Evolutionary conservation across 345 rosid genomes (phyloP).

Genomic region (Physaria fendleri): DNA sequence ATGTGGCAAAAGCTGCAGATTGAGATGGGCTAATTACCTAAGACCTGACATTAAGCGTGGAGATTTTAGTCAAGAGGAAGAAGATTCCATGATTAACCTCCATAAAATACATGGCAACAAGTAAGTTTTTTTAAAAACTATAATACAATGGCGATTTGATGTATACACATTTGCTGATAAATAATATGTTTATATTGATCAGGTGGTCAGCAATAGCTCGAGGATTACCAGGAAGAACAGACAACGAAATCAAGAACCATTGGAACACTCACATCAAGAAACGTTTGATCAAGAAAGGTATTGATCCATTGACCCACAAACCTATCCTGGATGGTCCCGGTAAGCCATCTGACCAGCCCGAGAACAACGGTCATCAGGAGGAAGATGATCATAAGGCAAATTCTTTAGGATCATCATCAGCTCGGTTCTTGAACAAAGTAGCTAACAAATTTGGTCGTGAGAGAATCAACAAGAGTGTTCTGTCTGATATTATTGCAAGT

Average conservation of each 20-base stretch:
- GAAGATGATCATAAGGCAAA: slow-evolving; percentile 5
- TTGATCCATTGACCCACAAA: slow-evolving; percentile 43
- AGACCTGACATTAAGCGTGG: slow-evolving; percentile 44
- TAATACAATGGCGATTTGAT: not conserved
- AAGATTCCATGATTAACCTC: slow-evolving; percentile 32
- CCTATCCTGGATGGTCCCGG: slow-evolving; percentile 2
- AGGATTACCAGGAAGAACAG: slow-evolving; percentile 43
- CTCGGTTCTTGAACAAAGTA: slow-evolving; percentile 28
- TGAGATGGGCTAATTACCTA: slow-evolving; percentile 43
- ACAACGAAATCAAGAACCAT: slow-evolving; percentile 53
- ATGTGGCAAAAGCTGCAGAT: slow-evolving; percentile 45
- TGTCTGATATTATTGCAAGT: slow-evolving; percentile 27
- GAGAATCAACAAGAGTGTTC: slow-evolving; percentile 20
- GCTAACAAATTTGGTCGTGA: slow-evolving; percentile 27
- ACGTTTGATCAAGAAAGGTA: slow-evolving; percentile 36
- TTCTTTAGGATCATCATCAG: slow-evolving; percentile 10
- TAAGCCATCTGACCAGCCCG: slow-evolving; percentile 9
- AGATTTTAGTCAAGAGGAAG: slow-evolving; percentile 33
- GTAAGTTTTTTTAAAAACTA: slow-evolving; percentile 23
- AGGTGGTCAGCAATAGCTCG: slow-evolving; percentile 64
- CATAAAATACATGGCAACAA: slow-evolving; percentile 42
- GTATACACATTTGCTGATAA: not conserved
- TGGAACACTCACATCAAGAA: slow-evolving; percentile 58
- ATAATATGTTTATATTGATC: not conserved
- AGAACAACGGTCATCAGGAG: not conserved